Evolutionary conservation across 805 yeast species (phyloP).

Genomic region (Clavispora carvajalis): DNA sequence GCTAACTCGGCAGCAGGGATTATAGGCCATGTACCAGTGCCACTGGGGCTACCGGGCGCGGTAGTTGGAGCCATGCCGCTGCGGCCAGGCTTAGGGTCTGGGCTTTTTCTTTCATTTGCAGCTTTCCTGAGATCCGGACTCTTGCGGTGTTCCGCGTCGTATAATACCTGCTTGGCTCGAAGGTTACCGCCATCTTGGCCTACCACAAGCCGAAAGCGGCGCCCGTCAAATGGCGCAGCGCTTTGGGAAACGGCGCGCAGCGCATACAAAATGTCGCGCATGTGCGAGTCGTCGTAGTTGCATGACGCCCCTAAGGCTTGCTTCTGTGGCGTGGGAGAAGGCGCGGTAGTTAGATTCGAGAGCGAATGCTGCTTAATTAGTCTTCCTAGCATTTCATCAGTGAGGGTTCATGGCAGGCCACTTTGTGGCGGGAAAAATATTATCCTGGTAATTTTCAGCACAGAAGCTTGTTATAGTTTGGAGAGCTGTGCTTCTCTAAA

Average conservation of each 20-base stretch:
- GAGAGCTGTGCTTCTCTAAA: too few relatives aligned
- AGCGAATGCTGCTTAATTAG: conserved; percentile 28
- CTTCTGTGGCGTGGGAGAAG: not conserved
- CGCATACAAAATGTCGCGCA: conserved; percentile 45
- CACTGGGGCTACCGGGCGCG: too few relatives aligned
- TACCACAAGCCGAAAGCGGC: conserved; percentile 39
- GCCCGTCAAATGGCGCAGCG: conserved; percentile 23
- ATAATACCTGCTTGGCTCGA: conserved; percentile 44
- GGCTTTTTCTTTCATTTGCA: not conserved
- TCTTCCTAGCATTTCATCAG: conserved; percentile 28
- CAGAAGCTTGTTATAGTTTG: too few relatives aligned
- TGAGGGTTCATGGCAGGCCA: not conserved
- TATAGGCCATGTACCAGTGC: too few relatives aligned
- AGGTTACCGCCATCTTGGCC: conserved; percentile 49
- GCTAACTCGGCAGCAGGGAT: not conserved
- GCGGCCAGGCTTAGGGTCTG: too few relatives aligned
- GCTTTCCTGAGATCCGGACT: too few relatives aligned
- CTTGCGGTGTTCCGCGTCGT: conserved; percentile 31
- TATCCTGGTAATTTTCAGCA: too few relatives aligned
- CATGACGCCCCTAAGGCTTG: conserved; percentile 4
- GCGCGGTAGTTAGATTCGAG: conserved; percentile 7
- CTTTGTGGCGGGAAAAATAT: not conserved
- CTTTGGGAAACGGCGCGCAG: conserved; percentile 8
- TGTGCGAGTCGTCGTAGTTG: conserved; percentile 40
- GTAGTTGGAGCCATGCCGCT: not conserved